Percentiles rank a stretch among this genome's conserved stretches.
These are phyloP conservation scores for Euphrasia arctica DNA, from an alignment of 305 asterid genomes.

Conservation along the genomic window DNA sequence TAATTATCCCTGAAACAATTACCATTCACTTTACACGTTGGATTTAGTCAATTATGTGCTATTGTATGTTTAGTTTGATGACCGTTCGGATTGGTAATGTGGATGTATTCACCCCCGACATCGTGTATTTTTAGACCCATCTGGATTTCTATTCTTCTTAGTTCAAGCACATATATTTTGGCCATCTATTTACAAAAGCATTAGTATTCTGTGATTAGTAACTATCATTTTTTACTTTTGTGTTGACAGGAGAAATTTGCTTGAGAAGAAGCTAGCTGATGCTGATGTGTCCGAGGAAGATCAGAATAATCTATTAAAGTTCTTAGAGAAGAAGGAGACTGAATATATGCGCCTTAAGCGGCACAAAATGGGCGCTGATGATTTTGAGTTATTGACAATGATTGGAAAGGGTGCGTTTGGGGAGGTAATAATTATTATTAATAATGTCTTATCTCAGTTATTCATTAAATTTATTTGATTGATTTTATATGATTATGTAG, in stretches of 20 bases:
- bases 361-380: slow-evolving; percentile 95
- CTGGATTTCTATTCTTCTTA: background rate
- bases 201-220: slow-evolving; percentile 13
- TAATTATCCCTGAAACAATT: background rate
- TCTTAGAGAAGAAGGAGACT: slow-evolving; percentile 93
- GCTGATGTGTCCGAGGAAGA: slow-evolving; percentile 99
- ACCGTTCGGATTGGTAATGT: slow-evolving; percentile 6
- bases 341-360: slow-evolving; percentile 98
- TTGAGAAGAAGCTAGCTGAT: slow-evolving; percentile 92
- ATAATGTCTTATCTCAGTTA: slow-evolving; percentile 6
- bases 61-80: slow-evolving; percentile 3
- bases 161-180: slow-evolving; percentile 9
- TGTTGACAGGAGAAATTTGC: slow-evolving; percentile 64
- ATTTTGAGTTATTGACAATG: slow-evolving; percentile 92
- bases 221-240: slow-evolving; percentile 15
- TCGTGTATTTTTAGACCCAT: slow-evolving; percentile 13
- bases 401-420: slow-evolving; percentile 99
- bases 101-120: slow-evolving; percentile 18
- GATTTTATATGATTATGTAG: slow-evolving; percentile 1
- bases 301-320: slow-evolving; percentile 80
- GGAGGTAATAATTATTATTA: slow-evolving; percentile 54
- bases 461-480: slow-evolving; percentile 15
- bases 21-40: background rate
- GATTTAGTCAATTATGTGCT: slow-evolving; percentile 9
- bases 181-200: slow-evolving; percentile 11